Base-by-base conservation (phyloP, 306 rosid genomes). In the Fragaria nilgerrensis region DNA sequence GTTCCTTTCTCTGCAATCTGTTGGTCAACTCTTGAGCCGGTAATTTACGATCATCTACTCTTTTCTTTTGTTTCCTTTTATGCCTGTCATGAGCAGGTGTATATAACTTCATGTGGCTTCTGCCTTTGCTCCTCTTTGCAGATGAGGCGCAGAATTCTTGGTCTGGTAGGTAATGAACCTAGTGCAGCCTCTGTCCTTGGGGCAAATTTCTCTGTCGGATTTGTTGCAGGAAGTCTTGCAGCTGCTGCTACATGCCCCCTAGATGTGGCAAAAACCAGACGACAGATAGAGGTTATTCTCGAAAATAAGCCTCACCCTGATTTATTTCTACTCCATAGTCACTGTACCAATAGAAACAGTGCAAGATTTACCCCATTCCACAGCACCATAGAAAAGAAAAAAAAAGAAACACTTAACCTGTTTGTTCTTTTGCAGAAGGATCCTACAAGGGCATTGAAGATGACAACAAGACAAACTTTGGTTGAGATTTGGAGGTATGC, bases 1-100 rank as follows among this genome's bases (percentile, higher is more conserved):
- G 97, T 90, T 84, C 99, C 99, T 53, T 95, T 84, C 81, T 95
- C 99, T 84, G 97, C 96, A 61, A 88, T 95, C 82, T 95, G 97
- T 88, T 95, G 99, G 99, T 79, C 97, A 53, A 89, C 94, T 68
- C 97, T 95, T 65, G 99, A 95, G 85, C 99, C 96, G 17, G 99
- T 95, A 81, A 85, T 89, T 82, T 56, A 43, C 52, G 52, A 67
- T 77, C 58, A 53, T 32, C 52, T 41, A 55, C 17, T 50, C 44
- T 29, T 75, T 37, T 50, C 44, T 29, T 75, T 37, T 55, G 48
- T 65, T 58, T 73, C 55, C 77, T 16, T 69, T 72, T 20, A 5
- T 73, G 70, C 82, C 34, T 78, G 71, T 23, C 82, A 43, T 79
- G 55, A 23, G 81, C 61, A 65, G 64, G 64, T 72, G 68, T 84